phyloP scores from a whole-genome alignment of 2,329 filamentous ascomycete species.

The Alternaria consortialis region DNA sequence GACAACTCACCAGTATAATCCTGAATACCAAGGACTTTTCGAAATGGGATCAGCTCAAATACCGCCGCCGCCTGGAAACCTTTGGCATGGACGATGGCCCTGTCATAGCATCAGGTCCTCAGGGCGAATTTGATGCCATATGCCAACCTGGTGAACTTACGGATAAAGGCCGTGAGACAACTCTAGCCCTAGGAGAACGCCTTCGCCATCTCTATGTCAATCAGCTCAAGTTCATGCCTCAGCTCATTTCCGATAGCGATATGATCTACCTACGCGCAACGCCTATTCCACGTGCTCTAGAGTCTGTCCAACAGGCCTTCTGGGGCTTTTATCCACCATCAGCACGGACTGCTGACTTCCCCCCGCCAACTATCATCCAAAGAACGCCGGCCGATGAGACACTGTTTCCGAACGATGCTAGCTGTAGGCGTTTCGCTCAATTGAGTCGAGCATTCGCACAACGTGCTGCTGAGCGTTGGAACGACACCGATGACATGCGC shows the following conservation, averaged over 20 bases:
- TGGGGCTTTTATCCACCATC: slow-evolving; percentile 58
- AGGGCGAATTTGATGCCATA: slow-evolving; percentile 77
- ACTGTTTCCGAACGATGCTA: slow-evolving; percentile 60
- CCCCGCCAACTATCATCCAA: slow-evolving; percentile 56
- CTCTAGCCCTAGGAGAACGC: slow-evolving; percentile 58
- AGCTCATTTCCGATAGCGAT: slow-evolving; percentile 52
- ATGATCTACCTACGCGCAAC: slow-evolving; percentile 59
- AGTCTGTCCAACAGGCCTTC: slow-evolving; percentile 61
- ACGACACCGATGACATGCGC: slow-evolving; percentile 76
- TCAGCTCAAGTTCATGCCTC: slow-evolving; percentile 60
- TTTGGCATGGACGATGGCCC: slow-evolving; percentile 74
- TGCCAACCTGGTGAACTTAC: slow-evolving; percentile 65
- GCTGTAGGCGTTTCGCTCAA: slow-evolving; percentile 59
- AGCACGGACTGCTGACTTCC: slow-evolving; percentile 54
- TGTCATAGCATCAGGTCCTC: slow-evolving; percentile 71
- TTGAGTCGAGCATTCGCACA: slow-evolving; percentile 59
- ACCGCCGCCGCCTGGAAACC: slow-evolving; percentile 80
- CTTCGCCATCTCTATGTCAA: slow-evolving; percentile 61
- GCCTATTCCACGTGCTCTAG: slow-evolving; percentile 60
- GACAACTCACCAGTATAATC: slow-evolving; percentile 72
- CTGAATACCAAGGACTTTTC: slow-evolving; percentile 62
- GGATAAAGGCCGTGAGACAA: slow-evolving; percentile 60
- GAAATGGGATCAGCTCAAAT: slow-evolving; percentile 67
- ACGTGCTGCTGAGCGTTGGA: slow-evolving; percentile 58
- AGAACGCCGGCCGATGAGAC: slow-evolving; percentile 59